These are phyloP conservation scores for Beta corolliflora DNA, from an alignment of 179 eudicot species.

Conservation along the genomic window DNA sequence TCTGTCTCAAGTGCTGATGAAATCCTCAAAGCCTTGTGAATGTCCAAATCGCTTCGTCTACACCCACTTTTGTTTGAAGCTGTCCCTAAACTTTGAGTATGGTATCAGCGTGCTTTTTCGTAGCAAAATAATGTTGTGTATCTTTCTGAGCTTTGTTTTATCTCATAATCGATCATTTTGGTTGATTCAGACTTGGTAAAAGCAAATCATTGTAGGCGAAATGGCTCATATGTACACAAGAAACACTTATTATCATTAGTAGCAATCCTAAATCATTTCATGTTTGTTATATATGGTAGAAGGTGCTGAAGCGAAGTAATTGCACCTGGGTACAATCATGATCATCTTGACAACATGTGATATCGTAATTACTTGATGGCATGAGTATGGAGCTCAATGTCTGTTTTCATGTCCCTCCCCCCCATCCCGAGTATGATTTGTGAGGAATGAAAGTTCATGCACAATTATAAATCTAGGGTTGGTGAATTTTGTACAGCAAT, in stretches of 20 bases:
- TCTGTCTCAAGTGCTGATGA: conserved; percentile 84
- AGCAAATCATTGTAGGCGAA: background rate
- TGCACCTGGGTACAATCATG: background rate
- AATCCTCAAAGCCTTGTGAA: conserved; percentile 69
- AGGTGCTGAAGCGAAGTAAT: background rate
- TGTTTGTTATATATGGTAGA: background rate
- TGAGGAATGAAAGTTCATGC: background rate
- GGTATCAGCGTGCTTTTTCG: background rate
- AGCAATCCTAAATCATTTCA: background rate
- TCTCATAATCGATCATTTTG: conserved; percentile 1
- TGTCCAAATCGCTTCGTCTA: background rate
- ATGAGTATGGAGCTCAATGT: background rate
- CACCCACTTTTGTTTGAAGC: conserved; percentile 10
- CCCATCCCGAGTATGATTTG: background rate
- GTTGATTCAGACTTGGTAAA: background rate
- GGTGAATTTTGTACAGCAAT: background rate
- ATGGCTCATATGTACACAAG: background rate
- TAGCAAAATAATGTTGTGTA: conserved; percentile 21
- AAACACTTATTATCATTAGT: background rate
- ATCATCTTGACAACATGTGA: background rate
- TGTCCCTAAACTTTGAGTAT: background rate
- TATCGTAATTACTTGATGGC: background rate
- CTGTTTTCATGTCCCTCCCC: background rate
- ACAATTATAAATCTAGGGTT: background rate
- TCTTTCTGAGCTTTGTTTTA: background rate